Conservation (phyloP, 2,329 filamentous ascomycete genomes). For the Colletotrichum sp. region DNA sequence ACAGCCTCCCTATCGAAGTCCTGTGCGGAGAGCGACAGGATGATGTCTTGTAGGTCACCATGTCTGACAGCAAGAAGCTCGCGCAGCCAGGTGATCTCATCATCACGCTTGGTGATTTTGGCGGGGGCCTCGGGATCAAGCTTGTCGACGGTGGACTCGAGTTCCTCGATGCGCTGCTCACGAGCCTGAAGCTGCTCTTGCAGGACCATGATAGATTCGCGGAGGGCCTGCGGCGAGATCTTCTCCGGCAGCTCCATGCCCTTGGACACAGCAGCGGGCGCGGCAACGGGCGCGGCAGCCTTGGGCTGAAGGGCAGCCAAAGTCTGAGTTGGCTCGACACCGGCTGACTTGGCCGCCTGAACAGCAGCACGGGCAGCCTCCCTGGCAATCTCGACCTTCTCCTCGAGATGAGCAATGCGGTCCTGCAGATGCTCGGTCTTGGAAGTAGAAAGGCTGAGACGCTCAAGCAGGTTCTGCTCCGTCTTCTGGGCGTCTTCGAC, state of each 20-base stretch:
- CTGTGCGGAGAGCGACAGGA: slow-evolving; percentile 76
- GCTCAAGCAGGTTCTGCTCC: slow-evolving; percentile 81
- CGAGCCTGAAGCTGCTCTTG: slow-evolving; percentile 97
- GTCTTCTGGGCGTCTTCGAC: slow-evolving; percentile 82
- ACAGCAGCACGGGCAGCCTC: slow-evolving; percentile 85
- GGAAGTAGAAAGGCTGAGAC: slow-evolving; percentile 80
- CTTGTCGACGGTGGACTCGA: slow-evolving; percentile 73
- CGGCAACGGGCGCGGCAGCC: slow-evolving; percentile 44
- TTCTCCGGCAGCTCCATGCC: slow-evolving; percentile 72
- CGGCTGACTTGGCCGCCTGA: slow-evolving; percentile 70
- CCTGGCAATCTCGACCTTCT: slow-evolving; percentile 89
- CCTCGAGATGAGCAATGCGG: slow-evolving; percentile 82
- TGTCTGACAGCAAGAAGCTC: slow-evolving; percentile 90
- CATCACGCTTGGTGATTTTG: slow-evolving; percentile 90
- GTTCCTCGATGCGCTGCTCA: slow-evolving; percentile 85
- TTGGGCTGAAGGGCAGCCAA: slow-evolving; percentile 34
- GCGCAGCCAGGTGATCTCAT: slow-evolving; percentile 93
- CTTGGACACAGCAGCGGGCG: slow-evolving; percentile 36
- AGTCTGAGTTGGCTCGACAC: slow-evolving; percentile 38
- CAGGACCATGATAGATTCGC: slow-evolving; percentile 94
- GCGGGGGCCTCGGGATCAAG: slow-evolving; percentile 77
- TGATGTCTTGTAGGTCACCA: slow-evolving; percentile 91
- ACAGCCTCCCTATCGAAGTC: slow-evolving; percentile 79
- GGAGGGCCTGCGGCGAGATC: slow-evolving; percentile 91
- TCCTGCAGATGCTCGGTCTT: slow-evolving; percentile 88